Base-by-base conservation (phyloP, 2,329 filamentous ascomycete genomes). In the Stromatinia cepivora region DNA sequence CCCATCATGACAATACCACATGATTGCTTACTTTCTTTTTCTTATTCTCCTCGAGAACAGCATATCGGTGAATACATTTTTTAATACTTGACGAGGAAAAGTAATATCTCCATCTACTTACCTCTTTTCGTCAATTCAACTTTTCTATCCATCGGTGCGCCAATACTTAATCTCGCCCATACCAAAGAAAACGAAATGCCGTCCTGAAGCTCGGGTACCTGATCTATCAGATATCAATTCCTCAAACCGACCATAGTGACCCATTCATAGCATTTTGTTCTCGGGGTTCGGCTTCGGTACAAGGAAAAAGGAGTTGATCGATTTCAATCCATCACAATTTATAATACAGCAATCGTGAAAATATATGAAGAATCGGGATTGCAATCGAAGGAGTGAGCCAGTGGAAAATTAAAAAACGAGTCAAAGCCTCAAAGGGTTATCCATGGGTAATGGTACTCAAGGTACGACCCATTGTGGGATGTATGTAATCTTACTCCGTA, bases 41-140 rank as follows among this genome's bases (percentile, higher is more conserved):
- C 17, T 54, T 54, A 54, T 54, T 54, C 52, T 54, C 52, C 52
- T 54, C 52, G 52, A 54, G 52, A 54, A 54, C 52, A 34, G 28
- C 28, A 54, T 54, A 28, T 53, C 28, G 15, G 52, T 11, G 28
- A 22, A 54, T 54, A 31, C 31, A 31, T 31, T 31, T 31, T 31
- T 31, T 31, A 31, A 31, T 31, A 31, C 31, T 31, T 31, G 31
- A 31, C 31, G 31, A 31, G 4, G 2, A 31, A 31, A 31, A 31
- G 31, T 4, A 31, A 31, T 4, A 31, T 31, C 31, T 31, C 31
- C 31, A 4, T 31, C 31, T 31, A 31, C 31, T 31, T 31, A 31
- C 31, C 31, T 31, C 31, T 31, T 31, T 31, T 31, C 31, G 31
- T 31, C 31, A 31, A 31, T 4, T 31, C 31, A 31, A 31, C 31